Evolutionary conservation across 805 yeast genomes (phyloP), one percentile per base, ranked within the genome.

Genomic region (Zygosaccharomyces bailii): DNA sequence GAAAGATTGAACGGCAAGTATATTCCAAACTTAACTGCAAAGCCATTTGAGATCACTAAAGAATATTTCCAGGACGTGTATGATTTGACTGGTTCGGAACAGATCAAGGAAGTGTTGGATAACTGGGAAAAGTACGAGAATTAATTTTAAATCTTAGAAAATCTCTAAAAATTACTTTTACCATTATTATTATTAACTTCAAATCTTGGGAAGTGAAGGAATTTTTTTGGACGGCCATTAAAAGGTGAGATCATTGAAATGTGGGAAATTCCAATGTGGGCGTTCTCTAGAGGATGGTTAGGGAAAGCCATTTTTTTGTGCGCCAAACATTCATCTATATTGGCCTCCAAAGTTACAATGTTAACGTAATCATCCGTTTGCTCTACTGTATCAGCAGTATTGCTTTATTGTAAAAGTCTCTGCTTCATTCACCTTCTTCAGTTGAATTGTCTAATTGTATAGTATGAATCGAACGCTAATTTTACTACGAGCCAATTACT

Each of bases 1-100:
- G 84, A 93, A 50, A 87, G 88, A 68, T 78, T 93, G 72, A 81
- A 87, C 58, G 90, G 90, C 65, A 93, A 90, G 75, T 93, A 95
- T 72, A 90, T 93, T 76, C 99, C 99, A 55, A 93, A 93, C 76
- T 80, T 93, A 76, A 95, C 99, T 54, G 99, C 99, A 52, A 87
- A 81, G 73, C 99, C 99, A 57, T 93, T 93, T 68, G 82, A 85
- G 71, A 84, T 93, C 57, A 84, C 98, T 33, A 93, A 88, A 75
- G 98, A 90, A 69, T 93, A 93, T 75, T 93, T 93, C 75, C 85
- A 95, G 75, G 95, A 87, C 59, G 99, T 93, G 43, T 93, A 91
- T 67, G 79, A 82, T 47, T 78, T 93, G 68, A 93, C 99, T 40
- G 82, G 85, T 34, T 86, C 96, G 40, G 95, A 87, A 43, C 88